Evolutionary conservation across 306 rosid species (phyloP), one percentile per base, ranked within the genome.

Genomic region (Rosa multiflora): DNA sequence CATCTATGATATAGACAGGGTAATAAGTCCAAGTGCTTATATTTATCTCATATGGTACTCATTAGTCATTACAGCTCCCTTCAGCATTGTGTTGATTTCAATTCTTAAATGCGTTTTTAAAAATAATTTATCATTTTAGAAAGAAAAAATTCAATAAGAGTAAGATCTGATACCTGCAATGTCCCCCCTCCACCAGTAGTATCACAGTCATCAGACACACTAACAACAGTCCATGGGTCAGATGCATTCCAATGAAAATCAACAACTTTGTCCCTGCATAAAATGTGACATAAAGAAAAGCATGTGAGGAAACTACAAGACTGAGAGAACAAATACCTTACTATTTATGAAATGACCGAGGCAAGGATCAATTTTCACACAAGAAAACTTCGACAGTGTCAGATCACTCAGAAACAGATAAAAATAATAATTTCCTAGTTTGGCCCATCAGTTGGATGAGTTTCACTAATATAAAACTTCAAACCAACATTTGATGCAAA

Each of bases 161-260:
- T 40, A 18, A 46, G 46, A 70, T 40, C 14, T 10, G 76, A 80
- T 76, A 94, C 98, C 99, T 96, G 99, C 89, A 96, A 82, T 6
- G 99, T 96, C 59, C 99, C 99, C 44, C 99, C 99, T 79, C 99
- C 99, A 20, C 99, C 98, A 48, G 99, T 93, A 64, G 92, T 90
- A 74, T 93, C 98, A 80, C 98, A 91, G 83, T 96, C 99, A 85
- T 96, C 99, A 67, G 99, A 96, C 74, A 96, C 99, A 32, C 99
- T 96, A 58, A 96, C 98, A 75, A 96, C 82, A 5, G 99, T 93
- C 99, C 99, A 96, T 20, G 98, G 98, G 86, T 96, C 99, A 74
- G 91, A 88, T 29, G 97, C 87, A 88, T 89, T 94, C 97, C 97
- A 94, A 52, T 94, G 94, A 80, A 94, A 92, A 82, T 94, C 99